A percentile compares a stretch with the other conserved stretches of the same genome.
Evolutionary conservation across 1,284 basidiomycete species (phyloP).

Genomic region (Kalmanozyma brasiliensis): DNA sequence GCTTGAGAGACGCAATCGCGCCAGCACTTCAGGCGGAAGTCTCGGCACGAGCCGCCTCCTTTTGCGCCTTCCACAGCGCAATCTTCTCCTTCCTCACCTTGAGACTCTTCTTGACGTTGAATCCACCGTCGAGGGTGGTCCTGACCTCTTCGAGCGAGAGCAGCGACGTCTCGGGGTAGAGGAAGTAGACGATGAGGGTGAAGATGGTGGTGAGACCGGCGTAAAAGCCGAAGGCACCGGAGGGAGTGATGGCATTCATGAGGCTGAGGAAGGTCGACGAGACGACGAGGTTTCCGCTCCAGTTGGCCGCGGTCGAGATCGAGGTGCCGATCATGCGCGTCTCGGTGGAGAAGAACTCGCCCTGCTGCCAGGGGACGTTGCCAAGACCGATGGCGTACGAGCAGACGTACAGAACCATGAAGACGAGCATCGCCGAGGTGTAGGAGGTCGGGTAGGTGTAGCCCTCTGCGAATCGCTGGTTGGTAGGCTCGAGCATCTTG

Average conservation of each 20-base stretch:
- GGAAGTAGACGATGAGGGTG: slow-evolving; percentile 75
- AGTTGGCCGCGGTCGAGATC: slow-evolving; percentile 82
- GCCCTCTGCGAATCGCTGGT: slow-evolving; percentile 76
- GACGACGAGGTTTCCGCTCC: slow-evolving; percentile 81
- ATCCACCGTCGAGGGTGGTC: slow-evolving; percentile 70
- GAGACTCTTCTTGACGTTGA: slow-evolving; percentile 69
- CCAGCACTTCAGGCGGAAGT: slow-evolving; percentile 11
- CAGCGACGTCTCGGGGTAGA: slow-evolving; percentile 70
- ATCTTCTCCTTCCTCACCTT: slow-evolving; percentile 64
- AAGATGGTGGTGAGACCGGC: slow-evolving; percentile 79
- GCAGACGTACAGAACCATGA: slow-evolving; percentile 84
- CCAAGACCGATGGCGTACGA: slow-evolving; percentile 76
- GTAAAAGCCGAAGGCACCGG: slow-evolving; percentile 75
- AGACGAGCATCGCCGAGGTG: slow-evolving; percentile 77
- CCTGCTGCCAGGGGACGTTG: slow-evolving; percentile 88
- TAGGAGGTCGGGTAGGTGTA: slow-evolving; percentile 75
- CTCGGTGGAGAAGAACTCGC: slow-evolving; percentile 76
- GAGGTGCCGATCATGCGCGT: slow-evolving; percentile 79
- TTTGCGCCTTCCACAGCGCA: slow-evolving; percentile 48
- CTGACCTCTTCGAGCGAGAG: slow-evolving; percentile 80
- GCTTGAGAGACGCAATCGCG: background rate
- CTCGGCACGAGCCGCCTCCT: slow-evolving; percentile 24
- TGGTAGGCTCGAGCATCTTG: slow-evolving; percentile 77
- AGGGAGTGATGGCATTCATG: slow-evolving; percentile 79
- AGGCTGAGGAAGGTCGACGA: slow-evolving; percentile 81